These are phyloP conservation scores for Umbellularia californica DNA, from an alignment of 164 flowering plant species.

Conservation along the genomic window DNA sequence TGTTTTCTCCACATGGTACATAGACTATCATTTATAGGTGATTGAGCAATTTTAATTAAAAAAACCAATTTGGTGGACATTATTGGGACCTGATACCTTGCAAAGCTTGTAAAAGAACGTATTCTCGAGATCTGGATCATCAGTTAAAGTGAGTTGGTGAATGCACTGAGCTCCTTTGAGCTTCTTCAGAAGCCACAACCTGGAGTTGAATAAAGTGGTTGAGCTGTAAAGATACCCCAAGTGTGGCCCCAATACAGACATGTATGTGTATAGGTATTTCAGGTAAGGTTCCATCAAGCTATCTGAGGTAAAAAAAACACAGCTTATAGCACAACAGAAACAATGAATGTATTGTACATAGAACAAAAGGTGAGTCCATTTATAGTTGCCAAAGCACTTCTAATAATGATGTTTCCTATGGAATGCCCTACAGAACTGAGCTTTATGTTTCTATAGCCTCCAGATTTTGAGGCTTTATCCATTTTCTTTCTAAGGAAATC, in stretches of 20 bases:
- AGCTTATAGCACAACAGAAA: not conserved
- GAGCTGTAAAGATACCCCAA: conserved; percentile 95
- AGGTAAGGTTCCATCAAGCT: conserved; percentile 75
- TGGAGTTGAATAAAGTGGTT: conserved; percentile 88
- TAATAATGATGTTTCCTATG: conserved; percentile 83
- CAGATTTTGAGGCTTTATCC: conserved; percentile 72
- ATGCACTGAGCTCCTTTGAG: conserved; percentile 80
- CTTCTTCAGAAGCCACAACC: conserved; percentile 93
- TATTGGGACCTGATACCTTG: conserved; percentile 44
- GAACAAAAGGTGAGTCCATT: not conserved
- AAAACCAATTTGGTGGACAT: not conserved
- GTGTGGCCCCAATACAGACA: conserved; percentile 95
- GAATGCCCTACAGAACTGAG: conserved; percentile 99
- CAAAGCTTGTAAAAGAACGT: conserved; percentile 91
- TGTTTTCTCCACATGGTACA: not conserved
- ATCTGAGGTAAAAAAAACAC: conserved; percentile 48
- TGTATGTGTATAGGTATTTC: conserved; percentile 68
- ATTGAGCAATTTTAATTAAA: not conserved
- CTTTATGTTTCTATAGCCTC: conserved; percentile 56
- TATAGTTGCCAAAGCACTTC: conserved; percentile 83
- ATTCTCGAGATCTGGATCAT: conserved; percentile 80
- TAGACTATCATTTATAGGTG: not conserved
- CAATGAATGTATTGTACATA: not conserved
- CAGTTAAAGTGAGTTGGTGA: conserved; percentile 94
- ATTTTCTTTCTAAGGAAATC: conserved; percentile 80